These are phyloP conservation scores for Aspergillus fumigatus DNA, from an alignment of 2,329 filamentous ascomycete genomes.

Conservation along the genomic window DNA sequence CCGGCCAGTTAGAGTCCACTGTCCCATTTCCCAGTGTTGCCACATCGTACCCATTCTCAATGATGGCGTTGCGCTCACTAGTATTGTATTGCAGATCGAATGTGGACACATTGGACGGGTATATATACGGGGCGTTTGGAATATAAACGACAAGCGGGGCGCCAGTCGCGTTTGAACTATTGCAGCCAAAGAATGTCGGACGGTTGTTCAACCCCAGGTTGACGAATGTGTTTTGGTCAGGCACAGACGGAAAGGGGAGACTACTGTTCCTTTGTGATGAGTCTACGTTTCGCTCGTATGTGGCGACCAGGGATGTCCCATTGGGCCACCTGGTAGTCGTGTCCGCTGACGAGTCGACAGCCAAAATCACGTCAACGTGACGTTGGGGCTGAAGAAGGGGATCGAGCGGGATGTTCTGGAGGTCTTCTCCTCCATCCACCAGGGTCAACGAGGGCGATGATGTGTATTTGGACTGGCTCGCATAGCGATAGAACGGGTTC, in stretches of 20 bases:
- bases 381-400: constrained; percentile 67
- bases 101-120: constrained; percentile 71
- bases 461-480: constrained; percentile 55
- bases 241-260: constrained; percentile 65
- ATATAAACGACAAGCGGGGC: constrained; percentile 76
- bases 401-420: constrained; percentile 71
- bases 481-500: constrained; percentile 68
- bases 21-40: constrained; percentile 78
- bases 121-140: constrained; percentile 75
- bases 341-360: constrained; percentile 70
- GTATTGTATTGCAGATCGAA: constrained; percentile 62
- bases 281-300: constrained; percentile 60
- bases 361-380: constrained; percentile 71
- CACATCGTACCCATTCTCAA: constrained; percentile 76
- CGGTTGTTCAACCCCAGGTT: constrained; percentile 67
- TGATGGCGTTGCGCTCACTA: constrained; percentile 66
- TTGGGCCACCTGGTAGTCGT: constrained; percentile 66
- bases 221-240: constrained; percentile 68
- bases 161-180: constrained; percentile 56
- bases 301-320: constrained; percentile 66
- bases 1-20: constrained; percentile 65
- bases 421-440: constrained; percentile 70
- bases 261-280: constrained; percentile 53
- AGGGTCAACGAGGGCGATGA: constrained; percentile 55
- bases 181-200: constrained; percentile 75